Conservation (phyloP, 2,329 filamentous ascomycete species). For the Eutypa lata region DNA sequence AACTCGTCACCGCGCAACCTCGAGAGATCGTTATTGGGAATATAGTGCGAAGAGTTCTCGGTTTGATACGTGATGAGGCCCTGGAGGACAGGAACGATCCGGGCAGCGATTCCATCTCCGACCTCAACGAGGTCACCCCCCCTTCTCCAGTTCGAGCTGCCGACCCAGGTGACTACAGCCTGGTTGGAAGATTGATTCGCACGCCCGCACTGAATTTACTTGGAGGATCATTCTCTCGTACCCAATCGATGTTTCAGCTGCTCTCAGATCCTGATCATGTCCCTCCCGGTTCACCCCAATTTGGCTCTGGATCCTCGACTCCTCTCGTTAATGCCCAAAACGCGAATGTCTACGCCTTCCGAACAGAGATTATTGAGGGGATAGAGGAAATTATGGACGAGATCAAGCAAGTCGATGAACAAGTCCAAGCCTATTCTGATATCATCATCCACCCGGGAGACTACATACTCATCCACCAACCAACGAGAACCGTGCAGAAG, state of each 20-base stretch:
- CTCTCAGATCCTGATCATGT: conserved; percentile 64
- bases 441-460: conserved; percentile 93
- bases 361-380: conserved; percentile 87
- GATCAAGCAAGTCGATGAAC: conserved; percentile 86
- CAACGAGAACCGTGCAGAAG: conserved; percentile 80
- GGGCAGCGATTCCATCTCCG: conserved; percentile 57
- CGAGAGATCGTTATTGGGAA: conserved; percentile 92
- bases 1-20: conserved; percentile 79
- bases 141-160: conserved; percentile 17
- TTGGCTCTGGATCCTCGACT: conserved; percentile 47
- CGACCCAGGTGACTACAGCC: conserved; percentile 10
- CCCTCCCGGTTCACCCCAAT: conserved; percentile 44
- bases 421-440: conserved; percentile 83
- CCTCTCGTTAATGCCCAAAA: conserved; percentile 37
- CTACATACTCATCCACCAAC: conserved; percentile 84
- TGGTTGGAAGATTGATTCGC: conserved; percentile 32
- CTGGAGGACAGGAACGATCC: conserved; percentile 71
- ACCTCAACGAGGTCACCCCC: conserved; percentile 39
- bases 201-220: conserved; percentile 62
- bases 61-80: conserved; percentile 87
- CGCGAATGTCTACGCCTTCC: conserved; percentile 64
- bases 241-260: conserved; percentile 83
- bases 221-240: conserved; percentile 57
- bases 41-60: conserved; percentile 84
- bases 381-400: conserved; percentile 97